phyloP scores from a whole-genome alignment of 805 yeast genomes.

The Myxozyma lipomycoides region DNA sequence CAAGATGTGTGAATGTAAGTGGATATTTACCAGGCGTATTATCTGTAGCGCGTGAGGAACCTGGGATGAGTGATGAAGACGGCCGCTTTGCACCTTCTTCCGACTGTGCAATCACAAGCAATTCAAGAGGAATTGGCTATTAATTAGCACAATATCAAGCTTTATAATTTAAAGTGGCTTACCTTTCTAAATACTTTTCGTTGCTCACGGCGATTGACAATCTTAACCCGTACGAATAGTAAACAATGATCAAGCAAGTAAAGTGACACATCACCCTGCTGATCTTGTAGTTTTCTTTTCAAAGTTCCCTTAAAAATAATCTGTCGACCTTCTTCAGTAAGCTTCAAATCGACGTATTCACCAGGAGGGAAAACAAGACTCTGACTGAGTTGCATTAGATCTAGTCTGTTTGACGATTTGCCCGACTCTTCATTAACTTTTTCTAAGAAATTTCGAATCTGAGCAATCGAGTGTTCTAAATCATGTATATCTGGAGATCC shows the following conservation, averaged over 20 bases:
- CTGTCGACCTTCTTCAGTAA: constrained; percentile 74
- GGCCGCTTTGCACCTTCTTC: constrained; percentile 58
- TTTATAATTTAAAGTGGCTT: too few relatives aligned
- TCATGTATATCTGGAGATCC: constrained; percentile 67
- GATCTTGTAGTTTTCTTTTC: constrained; percentile 60
- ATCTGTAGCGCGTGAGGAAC: constrained; percentile 24
- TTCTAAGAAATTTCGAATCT: constrained; percentile 68
- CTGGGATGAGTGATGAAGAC: constrained; percentile 34
- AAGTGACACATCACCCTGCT: constrained; percentile 73
- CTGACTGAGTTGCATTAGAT: constrained; percentile 80
- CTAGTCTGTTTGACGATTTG: constrained; percentile 87
- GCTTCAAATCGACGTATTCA: constrained; percentile 79
- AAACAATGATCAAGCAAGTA: constrained; percentile 86
- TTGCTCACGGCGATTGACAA: constrained; percentile 85
- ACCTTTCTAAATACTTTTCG: constrained; percentile 78
- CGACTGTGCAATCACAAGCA: constrained; percentile 50
- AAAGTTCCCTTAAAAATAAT: constrained; percentile 75
- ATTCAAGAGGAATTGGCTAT: constrained; percentile 38
- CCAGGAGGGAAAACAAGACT: constrained; percentile 75
- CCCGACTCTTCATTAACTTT: constrained; percentile 86
- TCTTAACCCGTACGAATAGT: constrained; percentile 77
- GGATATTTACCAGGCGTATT: constrained; percentile 38
- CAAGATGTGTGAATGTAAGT: constrained; percentile 48
- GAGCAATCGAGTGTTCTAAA: constrained; percentile 67
- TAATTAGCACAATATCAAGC: not conserved